Conservation (phyloP, 129 eudicot genomes). For the Chrysanthemum seticuspe region DNA sequence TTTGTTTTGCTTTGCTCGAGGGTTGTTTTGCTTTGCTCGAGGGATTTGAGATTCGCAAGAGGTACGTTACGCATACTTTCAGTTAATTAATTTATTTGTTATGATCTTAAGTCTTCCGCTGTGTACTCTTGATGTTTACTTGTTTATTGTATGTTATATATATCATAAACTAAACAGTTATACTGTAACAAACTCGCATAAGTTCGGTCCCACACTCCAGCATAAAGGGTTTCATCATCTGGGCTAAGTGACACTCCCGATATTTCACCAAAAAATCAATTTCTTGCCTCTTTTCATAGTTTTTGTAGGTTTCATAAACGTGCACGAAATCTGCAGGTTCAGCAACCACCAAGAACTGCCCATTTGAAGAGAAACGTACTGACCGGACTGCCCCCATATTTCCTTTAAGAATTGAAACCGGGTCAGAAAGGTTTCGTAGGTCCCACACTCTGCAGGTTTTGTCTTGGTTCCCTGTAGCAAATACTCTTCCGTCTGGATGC, state of each 20-base stretch:
- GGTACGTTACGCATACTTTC: too few species aligned
- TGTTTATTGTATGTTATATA: too few species aligned
- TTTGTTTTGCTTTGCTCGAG: too few species aligned
- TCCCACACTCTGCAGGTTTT: constrained; percentile 92
- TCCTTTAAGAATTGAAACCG: constrained; percentile 63
- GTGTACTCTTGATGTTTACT: too few species aligned
- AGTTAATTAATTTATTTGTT: too few species aligned
- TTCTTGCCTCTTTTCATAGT: constrained; percentile 59
- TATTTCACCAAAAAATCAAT: constrained; percentile 91
- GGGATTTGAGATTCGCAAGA: too few species aligned
- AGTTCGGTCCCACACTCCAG: constrained; percentile 95
- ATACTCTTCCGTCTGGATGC: constrained; percentile 69
- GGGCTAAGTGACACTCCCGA: constrained; percentile 83
- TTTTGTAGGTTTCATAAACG: constrained; percentile 36
- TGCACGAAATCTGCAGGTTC: constrained; percentile 96
- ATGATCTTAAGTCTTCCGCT: too few species aligned
- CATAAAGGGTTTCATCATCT: constrained; percentile 61
- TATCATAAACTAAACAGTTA: too few species aligned
- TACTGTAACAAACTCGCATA: too few species aligned
- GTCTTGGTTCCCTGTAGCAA: constrained; percentile 92
- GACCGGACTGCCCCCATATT: constrained; percentile 86
- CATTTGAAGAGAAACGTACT: constrained; percentile 74
- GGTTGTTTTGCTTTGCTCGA: too few species aligned
- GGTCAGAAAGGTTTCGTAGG: constrained; percentile 54
- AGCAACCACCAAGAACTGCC: constrained; percentile 70